Base-by-base conservation (phyloP, 176 grass and related monocot genomes). In the Oryza longistaminata region DNA sequence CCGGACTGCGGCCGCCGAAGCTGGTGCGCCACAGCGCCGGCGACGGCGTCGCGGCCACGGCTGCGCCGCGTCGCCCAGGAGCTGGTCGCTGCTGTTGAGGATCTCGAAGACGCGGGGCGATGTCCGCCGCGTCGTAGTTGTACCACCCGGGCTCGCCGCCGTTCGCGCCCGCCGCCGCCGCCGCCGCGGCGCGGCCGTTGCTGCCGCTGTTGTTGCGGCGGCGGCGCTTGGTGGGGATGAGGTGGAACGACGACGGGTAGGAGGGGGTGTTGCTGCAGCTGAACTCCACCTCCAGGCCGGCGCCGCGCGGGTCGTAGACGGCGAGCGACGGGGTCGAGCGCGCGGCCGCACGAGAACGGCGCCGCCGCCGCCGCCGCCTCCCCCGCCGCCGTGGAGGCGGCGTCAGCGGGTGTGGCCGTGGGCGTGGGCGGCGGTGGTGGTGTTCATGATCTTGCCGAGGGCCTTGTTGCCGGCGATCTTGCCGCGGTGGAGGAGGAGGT, bases 251-350 rank as follows among this genome's bases (percentile, higher is more conserved):
- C 64, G 78, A 85, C 19, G 89, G 74, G 89, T 88, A 85, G 5
- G 93, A 85, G 3, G 96, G 91, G 37, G 96, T 99, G 88, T 95
- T 92, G 81, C 93, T 94, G 85, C 96, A 95, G 88, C 91, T 96
- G 86, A 99, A 99, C 91, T 99, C 90, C 64, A 98, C 96, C 79
- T 98, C 96, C 9, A 11, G 82, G 61, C 78, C 53, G 52, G 25
- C 27, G 76, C 75, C 74, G 15, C 75, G 65, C 22, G 71, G 74
- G 86, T 48, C 31, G 86, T 83, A 85, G 4, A 87, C 79, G 69
- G 89, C 68, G 79, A 71, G 82, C 33, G 76, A 45, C 1, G 85
- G n/a, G 85, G 71, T 94, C 90, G 74, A 83, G 48, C 25, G 82
- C 71, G 64, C 87, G 27, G 70, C 27, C 27, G 27, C 93, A 72